phyloP scores from a whole-genome alignment of 2,329 filamentous ascomycete genomes.

The Exophiala sp. region DNA sequence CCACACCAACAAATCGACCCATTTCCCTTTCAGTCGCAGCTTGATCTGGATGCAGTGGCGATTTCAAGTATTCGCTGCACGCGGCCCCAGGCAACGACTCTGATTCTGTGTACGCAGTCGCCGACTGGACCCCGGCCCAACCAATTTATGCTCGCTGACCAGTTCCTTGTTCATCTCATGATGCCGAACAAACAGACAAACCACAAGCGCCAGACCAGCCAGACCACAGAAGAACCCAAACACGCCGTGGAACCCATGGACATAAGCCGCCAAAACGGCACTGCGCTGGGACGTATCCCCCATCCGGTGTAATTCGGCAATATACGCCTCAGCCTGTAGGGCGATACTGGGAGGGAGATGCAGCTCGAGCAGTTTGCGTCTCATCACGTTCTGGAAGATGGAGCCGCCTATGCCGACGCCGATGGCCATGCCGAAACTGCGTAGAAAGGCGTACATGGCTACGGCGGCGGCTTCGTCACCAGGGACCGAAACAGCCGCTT shows the following conservation, averaged over 20 bases:
- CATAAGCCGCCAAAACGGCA: conserved; percentile 10
- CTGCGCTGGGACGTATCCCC: not conserved
- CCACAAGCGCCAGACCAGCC: conserved; percentile 9
- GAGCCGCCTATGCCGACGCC: conserved; percentile 40
- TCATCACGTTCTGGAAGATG: conserved; percentile 41
- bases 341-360: conserved; percentile 12
- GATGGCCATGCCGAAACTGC: conserved; percentile 42
- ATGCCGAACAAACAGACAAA: conserved; percentile 16
- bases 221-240: conserved; percentile 18
- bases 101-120: not conserved
- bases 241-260: conserved; percentile 18
- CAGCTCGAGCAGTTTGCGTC: conserved; percentile 28
- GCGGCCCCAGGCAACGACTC: too few species aligned
- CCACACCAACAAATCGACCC: too few species aligned
- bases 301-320: conserved; percentile 5
- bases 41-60: too few species aligned
- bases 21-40: too few species aligned
- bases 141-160: conserved; percentile 14
- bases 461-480: conserved; percentile 34
- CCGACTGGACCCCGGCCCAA: not conserved
- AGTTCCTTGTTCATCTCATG: conserved; percentile 21
- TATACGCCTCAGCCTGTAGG: conserved; percentile 18
- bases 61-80: too few species aligned
- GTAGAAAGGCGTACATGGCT: conserved; percentile 37
- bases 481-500: conserved; percentile 35